Percentiles rank a stretch among this genome's conserved stretches.
phyloP scores from a whole-genome alignment of 179 eudicot species.

The Vitellaria paradoxa region DNA sequence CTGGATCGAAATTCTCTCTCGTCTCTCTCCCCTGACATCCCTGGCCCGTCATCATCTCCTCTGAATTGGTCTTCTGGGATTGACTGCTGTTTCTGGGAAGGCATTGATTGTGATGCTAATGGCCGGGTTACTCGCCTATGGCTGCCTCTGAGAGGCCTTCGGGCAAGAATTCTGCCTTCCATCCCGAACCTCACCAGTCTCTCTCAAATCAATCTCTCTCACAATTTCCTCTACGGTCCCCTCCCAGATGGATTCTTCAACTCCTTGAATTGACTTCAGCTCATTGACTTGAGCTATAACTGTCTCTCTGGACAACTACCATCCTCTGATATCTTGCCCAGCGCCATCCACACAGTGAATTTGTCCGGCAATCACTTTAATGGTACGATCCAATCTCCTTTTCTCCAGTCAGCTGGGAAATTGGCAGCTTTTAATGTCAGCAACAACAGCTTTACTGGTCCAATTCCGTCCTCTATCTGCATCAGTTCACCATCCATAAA shows the following conservation, averaged over 20 bases:
- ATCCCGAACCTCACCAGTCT: conserved; percentile 36
- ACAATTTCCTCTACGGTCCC: conserved; percentile 47
- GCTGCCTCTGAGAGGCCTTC: conserved; percentile 42
- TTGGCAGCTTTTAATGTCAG: conserved; percentile 50
- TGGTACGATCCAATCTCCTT: conserved; percentile 35
- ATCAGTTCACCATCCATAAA: conserved; percentile 28
- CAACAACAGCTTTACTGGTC: conserved; percentile 45
- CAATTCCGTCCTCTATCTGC: conserved; percentile 52
- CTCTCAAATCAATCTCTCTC: conserved; percentile 51
- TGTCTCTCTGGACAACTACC: conserved; percentile 36
- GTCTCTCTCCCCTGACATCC: conserved; percentile 20
- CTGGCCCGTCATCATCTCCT: conserved; percentile 23
- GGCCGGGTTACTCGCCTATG: conserved; percentile 24
- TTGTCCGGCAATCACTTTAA: conserved; percentile 54
- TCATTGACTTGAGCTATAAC: conserved; percentile 60
- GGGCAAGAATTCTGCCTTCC: conserved; percentile 46
- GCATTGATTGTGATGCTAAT: conserved; percentile 35
- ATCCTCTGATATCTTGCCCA: conserved; percentile 29
- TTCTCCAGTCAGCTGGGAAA: conserved; percentile 30
- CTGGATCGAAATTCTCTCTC: conserved; percentile 39
- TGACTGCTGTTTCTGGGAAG: conserved; percentile 68
- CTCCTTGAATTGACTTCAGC: conserved; percentile 30
- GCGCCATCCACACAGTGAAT: conserved; percentile 32
- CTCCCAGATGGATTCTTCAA: conserved; percentile 43
- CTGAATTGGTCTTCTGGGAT: conserved; percentile 41